Evolutionary conservation across 352 stramenopile genomes (phyloP).

Genomic region (Phytopythium litorale): DNA sequence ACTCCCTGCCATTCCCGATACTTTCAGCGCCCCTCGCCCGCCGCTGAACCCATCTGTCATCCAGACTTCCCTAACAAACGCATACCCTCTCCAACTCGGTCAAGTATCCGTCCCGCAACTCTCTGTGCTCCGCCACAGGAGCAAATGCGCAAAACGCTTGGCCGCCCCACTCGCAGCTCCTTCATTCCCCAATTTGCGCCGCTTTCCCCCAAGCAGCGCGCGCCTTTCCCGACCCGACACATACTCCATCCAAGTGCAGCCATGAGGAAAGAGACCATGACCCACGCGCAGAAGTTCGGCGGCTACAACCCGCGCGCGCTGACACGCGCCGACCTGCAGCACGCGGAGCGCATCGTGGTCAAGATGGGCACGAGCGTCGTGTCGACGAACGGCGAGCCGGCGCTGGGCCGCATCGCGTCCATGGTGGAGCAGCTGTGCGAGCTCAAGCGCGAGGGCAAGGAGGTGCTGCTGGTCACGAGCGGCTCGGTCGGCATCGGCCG

Average conservation of each 20-base stretch:
- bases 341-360: conserved; percentile 89
- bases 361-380: conserved; percentile 96
- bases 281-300: conserved; percentile 38
- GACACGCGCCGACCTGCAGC: conserved; percentile 65
- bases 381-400: conserved; percentile 90
- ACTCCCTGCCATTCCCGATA: background rate
- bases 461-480: conserved; percentile 87
- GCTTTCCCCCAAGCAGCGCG: conserved; percentile 5
- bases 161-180: background rate
- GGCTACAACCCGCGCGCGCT: conserved; percentile 40
- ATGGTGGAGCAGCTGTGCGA: conserved; percentile 94
- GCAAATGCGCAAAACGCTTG: background rate
- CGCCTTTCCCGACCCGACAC: background rate
- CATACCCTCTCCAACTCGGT: background rate
- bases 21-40: background rate
- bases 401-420: conserved; percentile 86
- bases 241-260: conserved; percentile 4
- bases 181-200: conserved; percentile 23
- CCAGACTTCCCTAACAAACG: background rate
- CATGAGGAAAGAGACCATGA: conserved; percentile 56
- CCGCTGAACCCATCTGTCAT: background rate
- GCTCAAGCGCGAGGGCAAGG: conserved; percentile 90
- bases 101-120: background rate
- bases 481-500: conserved; percentile 94
- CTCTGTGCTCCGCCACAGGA: too few species aligned